These are phyloP conservation scores for Phytophthora chlamydospora DNA, from an alignment of 352 stramenopile genomes.

Conservation along the genomic window DNA sequence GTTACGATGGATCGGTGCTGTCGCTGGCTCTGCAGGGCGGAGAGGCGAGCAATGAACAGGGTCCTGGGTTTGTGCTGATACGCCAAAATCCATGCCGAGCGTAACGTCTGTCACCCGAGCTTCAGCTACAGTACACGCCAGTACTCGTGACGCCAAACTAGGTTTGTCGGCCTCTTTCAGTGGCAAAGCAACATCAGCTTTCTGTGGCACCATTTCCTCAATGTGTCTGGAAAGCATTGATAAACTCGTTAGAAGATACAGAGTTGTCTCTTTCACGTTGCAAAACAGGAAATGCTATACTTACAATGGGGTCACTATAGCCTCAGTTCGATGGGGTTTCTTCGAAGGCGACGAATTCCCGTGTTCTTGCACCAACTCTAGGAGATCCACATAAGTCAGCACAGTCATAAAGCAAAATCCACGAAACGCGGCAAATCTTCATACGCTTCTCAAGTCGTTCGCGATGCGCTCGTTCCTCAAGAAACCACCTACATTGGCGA, in stretches of 20 bases:
- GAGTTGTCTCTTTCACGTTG: too few relatives aligned
- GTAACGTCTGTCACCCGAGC: not conserved
- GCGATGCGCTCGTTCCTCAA: slow-evolving; percentile 32
- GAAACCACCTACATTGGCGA: slow-evolving; percentile 26
- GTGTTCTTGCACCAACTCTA: slow-evolving; percentile 3
- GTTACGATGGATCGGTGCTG: not conserved
- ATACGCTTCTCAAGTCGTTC: slow-evolving; percentile 27
- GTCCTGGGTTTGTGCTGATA: not conserved
- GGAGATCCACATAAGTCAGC: slow-evolving; percentile 3
- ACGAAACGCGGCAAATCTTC: not conserved
- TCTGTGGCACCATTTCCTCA: slow-evolving; percentile 6
- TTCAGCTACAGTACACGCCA: slow-evolving; percentile 16
- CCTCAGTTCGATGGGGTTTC: not conserved
- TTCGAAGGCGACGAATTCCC: slow-evolving; percentile 1
- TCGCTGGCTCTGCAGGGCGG: slow-evolving; percentile 12
- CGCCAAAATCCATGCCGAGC: not conserved
- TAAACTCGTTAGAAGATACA: not conserved
- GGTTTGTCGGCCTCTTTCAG: slow-evolving; percentile 13
- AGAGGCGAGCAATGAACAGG: not conserved
- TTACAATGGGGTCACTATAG: slow-evolving; percentile 13
- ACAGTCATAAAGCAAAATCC: not conserved
- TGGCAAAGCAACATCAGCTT: not conserved
- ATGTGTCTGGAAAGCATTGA: slow-evolving; percentile 6
- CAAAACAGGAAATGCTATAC: slow-evolving; percentile 3
- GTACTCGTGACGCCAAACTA: slow-evolving; percentile 27